Evolutionary conservation across 2,329 filamentous ascomycete genomes (phyloP).

Genomic region (Daldinia sp.): DNA sequence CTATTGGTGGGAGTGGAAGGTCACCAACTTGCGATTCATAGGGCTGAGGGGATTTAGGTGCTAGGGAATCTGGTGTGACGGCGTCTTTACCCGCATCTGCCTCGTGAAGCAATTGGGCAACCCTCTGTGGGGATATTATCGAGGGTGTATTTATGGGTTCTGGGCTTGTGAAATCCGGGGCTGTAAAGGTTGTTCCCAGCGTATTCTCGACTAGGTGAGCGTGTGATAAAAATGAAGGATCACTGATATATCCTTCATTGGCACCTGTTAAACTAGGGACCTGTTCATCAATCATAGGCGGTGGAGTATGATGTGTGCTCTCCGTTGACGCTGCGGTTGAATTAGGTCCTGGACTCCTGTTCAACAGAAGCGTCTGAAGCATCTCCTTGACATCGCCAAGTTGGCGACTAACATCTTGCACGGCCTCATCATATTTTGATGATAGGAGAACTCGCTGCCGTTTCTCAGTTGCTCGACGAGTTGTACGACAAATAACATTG

Average conservation of each 20-base stretch:
- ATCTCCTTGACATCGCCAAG: slow-evolving; percentile 48
- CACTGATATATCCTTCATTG: slow-evolving; percentile 47
- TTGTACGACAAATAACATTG: slow-evolving; percentile 46
- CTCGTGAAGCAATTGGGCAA: slow-evolving; percentile 27
- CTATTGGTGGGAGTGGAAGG: slow-evolving; percentile 46
- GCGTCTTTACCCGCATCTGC: slow-evolving; percentile 5
- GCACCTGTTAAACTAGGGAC: slow-evolving; percentile 42
- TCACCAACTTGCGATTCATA: slow-evolving; percentile 35
- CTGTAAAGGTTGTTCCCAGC: slow-evolving; percentile 42
- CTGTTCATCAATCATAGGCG: slow-evolving; percentile 48
- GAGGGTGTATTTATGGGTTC: slow-evolving; percentile 12
- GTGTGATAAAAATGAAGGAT: slow-evolving; percentile 49
- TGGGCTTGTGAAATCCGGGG: slow-evolving; percentile 36
- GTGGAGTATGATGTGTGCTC: slow-evolving; percentile 36
- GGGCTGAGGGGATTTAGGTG: slow-evolving; percentile 2
- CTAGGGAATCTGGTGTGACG: neutral
- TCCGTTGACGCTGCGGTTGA: slow-evolving; percentile 21
- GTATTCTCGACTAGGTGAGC: slow-evolving; percentile 42
- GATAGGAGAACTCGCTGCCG: slow-evolving; percentile 51
- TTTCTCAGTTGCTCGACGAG: slow-evolving; percentile 45
- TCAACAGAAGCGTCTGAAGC: slow-evolving; percentile 42
- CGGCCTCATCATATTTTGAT: slow-evolving; percentile 49
- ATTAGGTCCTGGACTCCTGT: slow-evolving; percentile 18
- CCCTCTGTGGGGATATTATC: slow-evolving; percentile 14
- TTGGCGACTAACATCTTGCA: slow-evolving; percentile 49